Base-by-base conservation (phyloP, 73 alveolate species). In the Stentor coeruleus region DNA sequence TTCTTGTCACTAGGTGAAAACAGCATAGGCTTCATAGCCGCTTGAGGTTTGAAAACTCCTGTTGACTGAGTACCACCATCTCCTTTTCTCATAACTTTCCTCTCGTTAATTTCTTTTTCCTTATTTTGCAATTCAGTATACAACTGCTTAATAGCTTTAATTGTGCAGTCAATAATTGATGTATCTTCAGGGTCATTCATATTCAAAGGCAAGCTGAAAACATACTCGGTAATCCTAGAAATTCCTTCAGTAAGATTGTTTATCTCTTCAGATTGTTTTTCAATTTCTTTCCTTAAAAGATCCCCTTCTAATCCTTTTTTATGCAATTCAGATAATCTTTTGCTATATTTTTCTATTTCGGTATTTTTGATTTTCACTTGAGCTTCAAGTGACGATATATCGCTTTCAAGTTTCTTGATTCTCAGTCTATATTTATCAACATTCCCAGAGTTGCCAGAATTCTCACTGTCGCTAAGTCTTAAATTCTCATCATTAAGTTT, bases 221-320 rank as follows among this genome's bases (percentile, higher is more conserved):
- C 79, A 2, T 26, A 66, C n/a, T 66, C 42, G 11, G 79, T 66
- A 33, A 81, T 49, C 31, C 40, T 81, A 14, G 74, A 60, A 3
- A 81, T 57, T 0, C 77, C 82, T 28, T 55, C 60, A 28, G 35
- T 28, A 31, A 81, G 77, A 2, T 33, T 26, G 11, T 66, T 20
- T 20, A 66, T 66, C 33, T 66, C 79, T 66, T 66, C 79, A 66
- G n/a, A 37, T 33, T 66, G n/a, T 66, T 31, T 66, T 66, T 66
- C 37, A 66, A 66, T 20, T 31, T 31, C 37, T 33, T 66, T 66
- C 37, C 39, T 31, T 26, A 66, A 59, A 4, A 20, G 6, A 3
- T 28, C 77, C 30, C 6, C 77, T 20, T 59, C 77, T 11, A 6
- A 11, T 6, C 66, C 20, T 20, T 49, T 49, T 49, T 49, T 49